These are phyloP conservation scores for Fistulina hepatica DNA, from an alignment of 1,284 basidiomycete species.

Conservation along the genomic window DNA sequence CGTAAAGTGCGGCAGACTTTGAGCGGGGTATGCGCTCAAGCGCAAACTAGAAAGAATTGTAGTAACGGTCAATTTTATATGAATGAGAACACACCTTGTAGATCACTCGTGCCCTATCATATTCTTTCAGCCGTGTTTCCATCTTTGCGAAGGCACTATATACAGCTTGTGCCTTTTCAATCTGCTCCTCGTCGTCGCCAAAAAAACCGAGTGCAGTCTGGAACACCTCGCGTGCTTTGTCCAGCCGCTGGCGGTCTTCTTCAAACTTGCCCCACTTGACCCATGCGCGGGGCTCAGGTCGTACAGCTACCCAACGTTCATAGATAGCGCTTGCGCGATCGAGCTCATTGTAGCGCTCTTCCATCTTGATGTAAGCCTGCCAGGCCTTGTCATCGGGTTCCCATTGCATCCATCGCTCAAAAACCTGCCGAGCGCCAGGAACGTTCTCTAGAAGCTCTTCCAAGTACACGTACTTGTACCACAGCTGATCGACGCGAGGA, in stretches of 20 bases:
- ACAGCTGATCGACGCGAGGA: constrained; percentile 88
- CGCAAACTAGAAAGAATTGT: constrained; percentile 57
- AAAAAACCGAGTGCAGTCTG: constrained; percentile 96
- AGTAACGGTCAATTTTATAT: constrained; percentile 2
- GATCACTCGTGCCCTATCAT: constrained; percentile 91
- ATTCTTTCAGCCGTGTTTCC: constrained; percentile 94
- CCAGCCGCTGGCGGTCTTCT: constrained; percentile 78
- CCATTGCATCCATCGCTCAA: constrained; percentile 99
- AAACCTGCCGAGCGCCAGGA: constrained; percentile 90
- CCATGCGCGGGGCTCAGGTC: constrained; percentile 94
- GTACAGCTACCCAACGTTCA: constrained; percentile 88
- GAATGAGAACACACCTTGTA: constrained; percentile 63
- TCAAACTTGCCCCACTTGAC: constrained; percentile 97
- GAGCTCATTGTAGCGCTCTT: constrained; percentile 85
- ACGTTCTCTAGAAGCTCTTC: constrained; percentile 97
- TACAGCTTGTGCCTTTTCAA: constrained; percentile 94
- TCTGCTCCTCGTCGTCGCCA: constrained; percentile 93
- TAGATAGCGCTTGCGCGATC: constrained; percentile 91
- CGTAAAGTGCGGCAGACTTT: constrained; percentile 78
- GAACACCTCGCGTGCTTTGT: constrained; percentile 93
- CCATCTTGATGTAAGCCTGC: constrained; percentile 97
- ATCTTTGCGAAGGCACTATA: constrained; percentile 97
- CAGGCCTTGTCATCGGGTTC: constrained; percentile 99
- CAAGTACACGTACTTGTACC: constrained; percentile 99
- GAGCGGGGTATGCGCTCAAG: constrained; percentile 83